Percentiles rank a stretch among this genome's conserved stretches.
Conservation (phyloP, 805 yeast genomes). For the Zygotorulaspora sp. region DNA sequence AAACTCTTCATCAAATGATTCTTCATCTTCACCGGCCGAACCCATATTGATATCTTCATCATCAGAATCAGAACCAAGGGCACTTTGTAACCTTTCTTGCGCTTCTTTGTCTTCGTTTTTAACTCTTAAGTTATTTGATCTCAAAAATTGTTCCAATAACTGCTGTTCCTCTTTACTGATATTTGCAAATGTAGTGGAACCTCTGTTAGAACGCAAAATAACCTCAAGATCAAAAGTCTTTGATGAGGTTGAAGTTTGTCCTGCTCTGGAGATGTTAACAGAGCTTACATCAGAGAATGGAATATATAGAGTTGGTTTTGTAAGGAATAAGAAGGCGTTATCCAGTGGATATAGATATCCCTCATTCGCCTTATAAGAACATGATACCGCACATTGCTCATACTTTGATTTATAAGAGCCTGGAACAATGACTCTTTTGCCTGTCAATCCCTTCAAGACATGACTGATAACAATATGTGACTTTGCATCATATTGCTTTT, state of each 20-base stretch:
- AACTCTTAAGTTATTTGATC: conserved; percentile 70
- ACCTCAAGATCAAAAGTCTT: conserved; percentile 93
- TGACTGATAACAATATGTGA: conserved; percentile 85
- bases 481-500: conserved; percentile 70
- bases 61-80: conserved; percentile 56
- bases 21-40: conserved; percentile 78
- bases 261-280: conserved; percentile 84
- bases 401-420: conserved; percentile 74
- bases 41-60: conserved; percentile 50
- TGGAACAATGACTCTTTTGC: conserved; percentile 77
- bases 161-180: conserved; percentile 87
- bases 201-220: conserved; percentile 56
- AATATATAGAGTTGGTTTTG: conserved; percentile 89
- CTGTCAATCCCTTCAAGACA: conserved; percentile 85
- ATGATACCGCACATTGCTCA: conserved; percentile 79
- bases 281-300: conserved; percentile 77
- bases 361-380: conserved; percentile 92
- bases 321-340: conserved; percentile 81
- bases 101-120: conserved; percentile 89
- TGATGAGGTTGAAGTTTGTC: conserved; percentile 66
- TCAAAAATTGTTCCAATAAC: conserved; percentile 67
- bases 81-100: conserved; percentile 72
- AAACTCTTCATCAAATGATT: conserved; percentile 84
- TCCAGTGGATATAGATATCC: conserved; percentile 93
- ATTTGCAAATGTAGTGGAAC: conserved; percentile 79